Percentiles rank a stretch among this genome's conserved stretches.
phyloP scores from a whole-genome alignment of 1,284 basidiomycete genomes.

The Apiotrichum porosum region DNA sequence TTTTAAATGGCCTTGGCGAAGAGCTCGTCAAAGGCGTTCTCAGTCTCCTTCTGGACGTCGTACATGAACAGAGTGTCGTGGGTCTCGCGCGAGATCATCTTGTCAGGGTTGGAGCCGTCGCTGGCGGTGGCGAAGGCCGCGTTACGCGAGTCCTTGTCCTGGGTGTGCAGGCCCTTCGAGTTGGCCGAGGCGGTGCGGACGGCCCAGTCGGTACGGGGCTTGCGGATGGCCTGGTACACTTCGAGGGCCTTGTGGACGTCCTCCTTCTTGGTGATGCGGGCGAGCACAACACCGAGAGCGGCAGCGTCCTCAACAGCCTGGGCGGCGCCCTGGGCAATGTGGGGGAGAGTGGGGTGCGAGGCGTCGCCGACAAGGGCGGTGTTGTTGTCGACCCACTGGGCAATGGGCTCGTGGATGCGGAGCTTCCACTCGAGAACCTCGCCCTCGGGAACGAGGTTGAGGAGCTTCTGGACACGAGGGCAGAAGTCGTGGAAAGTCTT shows the following conservation, averaged over 20 bases:
- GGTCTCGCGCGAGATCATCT: conserved; percentile 40
- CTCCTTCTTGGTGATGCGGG: conserved; percentile 34
- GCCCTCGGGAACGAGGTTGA: conserved; percentile 40
- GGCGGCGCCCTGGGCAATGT: conserved; percentile 46
- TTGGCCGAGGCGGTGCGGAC: conserved; percentile 42
- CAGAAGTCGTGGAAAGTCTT: conserved; percentile 43
- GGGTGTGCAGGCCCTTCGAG: conserved; percentile 42
- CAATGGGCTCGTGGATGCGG: conserved; percentile 40
- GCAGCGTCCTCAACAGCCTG: conserved; percentile 48
- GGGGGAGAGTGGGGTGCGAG: conserved; percentile 43
- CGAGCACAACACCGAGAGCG: conserved; percentile 41
- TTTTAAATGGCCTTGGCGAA: conserved; percentile 1
- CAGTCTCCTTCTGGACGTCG: conserved; percentile 27
- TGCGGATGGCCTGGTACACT: conserved; percentile 44
- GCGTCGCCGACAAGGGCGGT: conserved; percentile 37
- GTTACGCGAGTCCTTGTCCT: conserved; percentile 29
- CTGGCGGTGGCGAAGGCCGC: conserved; percentile 22
- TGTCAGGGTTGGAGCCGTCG: conserved; percentile 48
- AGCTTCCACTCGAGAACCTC: conserved; percentile 48
- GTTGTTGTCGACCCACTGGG: conserved; percentile 41
- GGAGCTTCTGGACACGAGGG: conserved; percentile 45
- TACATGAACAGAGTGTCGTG: conserved; percentile 28
- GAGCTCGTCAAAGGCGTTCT: conserved; percentile 20
- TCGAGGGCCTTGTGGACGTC: conserved; percentile 40
- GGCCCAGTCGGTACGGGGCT: conserved; percentile 45